These are phyloP conservation scores for Nitzschia putrida DNA, from an alignment of 108 stramenopile genomes.

Conservation along the genomic window DNA sequence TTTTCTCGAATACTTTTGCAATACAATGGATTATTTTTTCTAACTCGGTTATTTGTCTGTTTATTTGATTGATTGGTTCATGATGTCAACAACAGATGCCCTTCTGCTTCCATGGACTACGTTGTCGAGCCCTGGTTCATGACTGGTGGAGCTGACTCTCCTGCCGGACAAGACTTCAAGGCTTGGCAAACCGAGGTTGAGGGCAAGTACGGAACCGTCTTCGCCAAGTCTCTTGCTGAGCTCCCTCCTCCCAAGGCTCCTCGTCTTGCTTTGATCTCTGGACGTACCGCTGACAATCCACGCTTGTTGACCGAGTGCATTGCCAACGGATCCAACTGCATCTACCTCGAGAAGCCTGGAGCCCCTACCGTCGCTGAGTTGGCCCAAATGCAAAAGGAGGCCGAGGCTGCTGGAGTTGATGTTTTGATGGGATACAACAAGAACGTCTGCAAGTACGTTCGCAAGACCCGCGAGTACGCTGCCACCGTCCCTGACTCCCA, in stretches of 20 bases:
- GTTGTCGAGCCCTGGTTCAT: constrained; percentile 90
- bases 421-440: constrained; percentile 94
- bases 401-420: constrained; percentile 70
- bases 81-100: constrained; percentile 58
- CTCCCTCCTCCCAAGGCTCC: constrained; percentile 73
- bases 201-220: constrained; percentile 59
- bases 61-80: not conserved
- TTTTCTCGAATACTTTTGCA: too few relatives aligned
- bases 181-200: constrained; percentile 57
- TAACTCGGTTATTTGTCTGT: not conserved
- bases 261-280: constrained; percentile 78
- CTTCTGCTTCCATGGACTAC: constrained; percentile 75
- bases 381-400: constrained; percentile 69
- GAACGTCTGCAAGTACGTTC: constrained; percentile 91
- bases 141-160: constrained; percentile 65
- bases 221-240: constrained; percentile 57
- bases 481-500: constrained; percentile 68
- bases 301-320: constrained; percentile 81
- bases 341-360: constrained; percentile 92
- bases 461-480: constrained; percentile 85
- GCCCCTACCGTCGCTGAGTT: constrained; percentile 87
- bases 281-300: constrained; percentile 91
- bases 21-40: not conserved
- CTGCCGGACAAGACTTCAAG: constrained; percentile 77
- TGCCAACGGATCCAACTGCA: constrained; percentile 60